Conservation (phyloP, 345 rosid genomes). For the Toxicodendron radicans region DNA sequence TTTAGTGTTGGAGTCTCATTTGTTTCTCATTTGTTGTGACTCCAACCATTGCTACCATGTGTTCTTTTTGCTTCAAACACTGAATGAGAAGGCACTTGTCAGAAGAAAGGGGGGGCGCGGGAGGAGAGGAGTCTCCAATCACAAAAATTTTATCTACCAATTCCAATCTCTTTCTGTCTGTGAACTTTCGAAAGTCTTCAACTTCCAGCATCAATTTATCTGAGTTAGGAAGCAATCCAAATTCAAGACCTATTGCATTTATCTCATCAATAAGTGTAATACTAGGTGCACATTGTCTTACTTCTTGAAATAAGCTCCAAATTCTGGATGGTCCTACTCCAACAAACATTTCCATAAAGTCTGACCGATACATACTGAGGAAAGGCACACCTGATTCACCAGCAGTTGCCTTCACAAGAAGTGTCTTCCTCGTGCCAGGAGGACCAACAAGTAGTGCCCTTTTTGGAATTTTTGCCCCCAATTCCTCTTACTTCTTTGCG, state of each 20-base stretch:
- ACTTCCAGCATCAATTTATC: background rate
- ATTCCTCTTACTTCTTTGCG: conserved; percentile 49
- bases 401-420: conserved; percentile 59
- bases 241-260: background rate
- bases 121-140: conserved; percentile 9
- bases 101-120: background rate
- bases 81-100: conserved; percentile 3
- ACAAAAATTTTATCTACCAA: background rate
- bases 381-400: conserved; percentile 56
- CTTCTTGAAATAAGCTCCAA: conserved; percentile 55
- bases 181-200: background rate
- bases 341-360: conserved; percentile 57
- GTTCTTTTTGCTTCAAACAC: conserved; percentile 13
- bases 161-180: background rate
- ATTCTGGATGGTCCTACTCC: conserved; percentile 60
- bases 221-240: background rate
- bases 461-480: conserved; percentile 57
- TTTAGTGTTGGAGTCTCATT: conserved; percentile 10
- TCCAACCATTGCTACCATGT: conserved; percentile 8
- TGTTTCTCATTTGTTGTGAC: background rate
- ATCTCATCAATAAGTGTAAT: too few species aligned
- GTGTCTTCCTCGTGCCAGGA: conserved; percentile 60
- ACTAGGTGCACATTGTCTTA: conserved; percentile 44
- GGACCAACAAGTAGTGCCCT: conserved; percentile 59
- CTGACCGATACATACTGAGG: conserved; percentile 48